Conservation (phyloP, 257 asterid genomes). For the Petrea volubilis region DNA sequence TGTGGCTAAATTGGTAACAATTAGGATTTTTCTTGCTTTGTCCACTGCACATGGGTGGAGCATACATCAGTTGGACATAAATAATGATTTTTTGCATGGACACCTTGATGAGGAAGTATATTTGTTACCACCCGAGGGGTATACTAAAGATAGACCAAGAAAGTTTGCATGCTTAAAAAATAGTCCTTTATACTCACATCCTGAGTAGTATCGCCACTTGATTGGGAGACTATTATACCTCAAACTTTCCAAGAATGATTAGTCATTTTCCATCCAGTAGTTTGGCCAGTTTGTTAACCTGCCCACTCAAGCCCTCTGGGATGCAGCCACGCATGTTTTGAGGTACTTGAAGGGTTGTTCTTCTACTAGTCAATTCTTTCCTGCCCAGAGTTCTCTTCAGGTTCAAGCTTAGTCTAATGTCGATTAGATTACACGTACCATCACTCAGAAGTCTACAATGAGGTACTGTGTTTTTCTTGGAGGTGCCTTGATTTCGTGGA, state of each 20-base stretch:
- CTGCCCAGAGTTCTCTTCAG: neutral
- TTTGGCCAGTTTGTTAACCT: neutral
- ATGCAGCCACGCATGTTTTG: neutral
- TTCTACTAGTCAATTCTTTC: neutral
- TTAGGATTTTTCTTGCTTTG: too few species aligned
- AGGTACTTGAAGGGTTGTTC: neutral
- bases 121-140: too few species aligned
- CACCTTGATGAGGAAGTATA: too few species aligned
- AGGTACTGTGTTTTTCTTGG: neutral
- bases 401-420: neutral
- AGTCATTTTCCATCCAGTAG: neutral
- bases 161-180: too few species aligned
- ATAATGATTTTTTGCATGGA: too few species aligned
- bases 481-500: neutral
- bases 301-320: neutral
- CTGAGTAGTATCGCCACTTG: too few species aligned
- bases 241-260: neutral
- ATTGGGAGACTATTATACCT: neutral
- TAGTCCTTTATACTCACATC: too few species aligned
- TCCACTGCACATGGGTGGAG: too few species aligned
- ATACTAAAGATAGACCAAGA: too few species aligned
- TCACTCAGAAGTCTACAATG: neutral
- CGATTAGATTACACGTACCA: neutral
- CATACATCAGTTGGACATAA: too few species aligned
- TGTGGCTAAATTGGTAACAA: too few species aligned